Conservation (phyloP, 2,329 filamentous ascomycete genomes). For the Fusarium sulawesiense region DNA sequence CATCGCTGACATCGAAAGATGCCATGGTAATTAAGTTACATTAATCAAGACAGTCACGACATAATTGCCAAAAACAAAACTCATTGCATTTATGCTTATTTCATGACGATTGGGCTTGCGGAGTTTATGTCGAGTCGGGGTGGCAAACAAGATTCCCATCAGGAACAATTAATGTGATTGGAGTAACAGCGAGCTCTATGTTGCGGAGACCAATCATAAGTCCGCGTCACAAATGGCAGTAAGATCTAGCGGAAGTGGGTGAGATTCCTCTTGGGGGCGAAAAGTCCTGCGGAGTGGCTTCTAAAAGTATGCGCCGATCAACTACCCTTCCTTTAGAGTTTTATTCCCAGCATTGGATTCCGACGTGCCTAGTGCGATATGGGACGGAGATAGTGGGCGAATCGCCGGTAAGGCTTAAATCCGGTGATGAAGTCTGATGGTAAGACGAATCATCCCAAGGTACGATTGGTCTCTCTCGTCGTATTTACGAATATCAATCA, state of each 20-base stretch:
- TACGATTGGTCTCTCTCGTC: background rate
- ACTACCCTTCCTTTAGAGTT: background rate
- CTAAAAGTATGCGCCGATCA: background rate
- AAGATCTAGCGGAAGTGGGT: background rate
- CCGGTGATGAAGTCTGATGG: background rate
- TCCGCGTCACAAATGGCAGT: background rate
- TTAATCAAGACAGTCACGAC: background rate
- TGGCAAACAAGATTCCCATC: background rate
- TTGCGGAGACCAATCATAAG: background rate
- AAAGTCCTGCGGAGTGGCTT: background rate
- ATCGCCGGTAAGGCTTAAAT: background rate
- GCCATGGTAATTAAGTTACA: background rate
- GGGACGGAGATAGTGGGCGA: background rate
- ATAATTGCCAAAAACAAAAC: background rate
- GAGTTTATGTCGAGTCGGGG: background rate
- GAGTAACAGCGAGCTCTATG: background rate
- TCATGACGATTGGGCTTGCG: background rate
- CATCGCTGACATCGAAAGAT: fast-evolving
- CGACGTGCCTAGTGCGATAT: too few species aligned
- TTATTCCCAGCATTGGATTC: too few species aligned
- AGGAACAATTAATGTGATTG: background rate
- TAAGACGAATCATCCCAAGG: background rate
- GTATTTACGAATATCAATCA: background rate
- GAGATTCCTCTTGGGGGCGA: background rate
- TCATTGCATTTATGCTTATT: background rate